Conservation (phyloP, 176 grass and related monocot species). For the Bonia amplexicaulis region DNA sequence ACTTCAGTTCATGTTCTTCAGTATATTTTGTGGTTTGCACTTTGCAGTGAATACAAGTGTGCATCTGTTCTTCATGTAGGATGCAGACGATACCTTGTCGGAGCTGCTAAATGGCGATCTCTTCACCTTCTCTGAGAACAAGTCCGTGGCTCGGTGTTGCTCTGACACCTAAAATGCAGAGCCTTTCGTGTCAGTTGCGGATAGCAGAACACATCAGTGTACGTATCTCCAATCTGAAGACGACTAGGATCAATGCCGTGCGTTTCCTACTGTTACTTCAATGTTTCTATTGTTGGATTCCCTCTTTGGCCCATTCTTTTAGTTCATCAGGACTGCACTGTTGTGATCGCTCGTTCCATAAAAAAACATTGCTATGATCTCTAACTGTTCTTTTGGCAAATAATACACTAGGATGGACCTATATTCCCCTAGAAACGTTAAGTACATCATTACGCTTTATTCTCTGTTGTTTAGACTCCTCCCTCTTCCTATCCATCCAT, state of each 20-base stretch:
- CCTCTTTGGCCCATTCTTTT: too few relatives aligned
- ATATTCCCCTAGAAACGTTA: not conserved
- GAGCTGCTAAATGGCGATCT: conserved; percentile 74
- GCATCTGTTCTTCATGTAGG: not conserved
- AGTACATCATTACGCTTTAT: not conserved
- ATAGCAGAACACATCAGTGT: not conserved
- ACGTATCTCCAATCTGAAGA: not conserved
- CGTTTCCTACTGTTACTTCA: not conserved
- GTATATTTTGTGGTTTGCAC: not conserved
- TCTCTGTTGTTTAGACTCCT: not conserved
- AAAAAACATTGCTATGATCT: not conserved
- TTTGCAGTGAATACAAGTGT: not conserved
- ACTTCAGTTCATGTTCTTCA: not conserved
- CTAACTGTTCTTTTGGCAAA: not conserved
- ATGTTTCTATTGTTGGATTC: not conserved
- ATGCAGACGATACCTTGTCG: conserved; percentile 66
- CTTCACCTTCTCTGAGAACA: conserved; percentile 73
- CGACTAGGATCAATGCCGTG: not conserved
- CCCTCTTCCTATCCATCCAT: conserved; percentile 8
- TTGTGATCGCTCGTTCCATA: too few relatives aligned
- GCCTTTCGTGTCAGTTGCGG: not conserved
- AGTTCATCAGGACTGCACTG: too few relatives aligned
- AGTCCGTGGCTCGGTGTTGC: conserved; percentile 39
- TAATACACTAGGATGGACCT: not conserved
- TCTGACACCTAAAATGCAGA: conserved; percentile 63